phyloP scores from a whole-genome alignment of 139 green algal species.

The Pleodorina starrii region DNA sequence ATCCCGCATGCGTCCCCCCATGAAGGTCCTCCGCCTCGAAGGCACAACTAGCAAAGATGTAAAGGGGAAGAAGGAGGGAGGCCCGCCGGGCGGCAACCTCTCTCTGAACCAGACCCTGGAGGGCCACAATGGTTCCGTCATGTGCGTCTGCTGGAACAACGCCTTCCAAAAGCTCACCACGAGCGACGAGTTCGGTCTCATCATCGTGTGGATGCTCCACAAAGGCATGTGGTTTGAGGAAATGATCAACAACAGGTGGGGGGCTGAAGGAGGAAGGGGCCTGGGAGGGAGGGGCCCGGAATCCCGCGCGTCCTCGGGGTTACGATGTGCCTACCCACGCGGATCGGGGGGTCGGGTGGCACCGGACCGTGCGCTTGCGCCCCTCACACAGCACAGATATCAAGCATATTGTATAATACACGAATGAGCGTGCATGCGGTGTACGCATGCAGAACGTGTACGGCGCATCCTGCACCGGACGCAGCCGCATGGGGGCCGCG shows the following conservation, averaged over 20 bases:
- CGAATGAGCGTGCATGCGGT: too few relatives aligned
- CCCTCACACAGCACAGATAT: too few relatives aligned
- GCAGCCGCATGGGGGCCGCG: too few relatives aligned
- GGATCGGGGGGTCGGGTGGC: too few relatives aligned
- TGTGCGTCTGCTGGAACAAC: conserved; percentile 84
- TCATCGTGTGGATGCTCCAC: conserved; percentile 92
- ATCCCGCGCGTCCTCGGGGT: too few relatives aligned
- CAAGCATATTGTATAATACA: too few relatives aligned
- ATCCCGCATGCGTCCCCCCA: background rate
- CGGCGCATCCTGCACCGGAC: too few relatives aligned
- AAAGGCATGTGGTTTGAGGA: conserved; percentile 91
- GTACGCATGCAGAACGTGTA: too few relatives aligned
- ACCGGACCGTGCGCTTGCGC: too few relatives aligned
- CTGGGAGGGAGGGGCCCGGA: too few relatives aligned
- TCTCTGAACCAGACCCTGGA: conserved; percentile 87
- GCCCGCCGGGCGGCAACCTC: conserved; percentile 60
- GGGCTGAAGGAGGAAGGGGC: too few relatives aligned
- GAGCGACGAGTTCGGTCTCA: conserved; percentile 84
- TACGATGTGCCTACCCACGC: too few relatives aligned
- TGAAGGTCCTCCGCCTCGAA: conserved; percentile 71
- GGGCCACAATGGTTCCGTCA: conserved; percentile 78
- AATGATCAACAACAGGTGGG: conserved; percentile 92
- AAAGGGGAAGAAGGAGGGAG: conserved; percentile 46
- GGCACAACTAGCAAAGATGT: conserved; percentile 59
- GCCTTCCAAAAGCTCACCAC: conserved; percentile 87